phyloP scores from a whole-genome alignment of 148 eudicot species.

The Camellia granthamiana region DNA sequence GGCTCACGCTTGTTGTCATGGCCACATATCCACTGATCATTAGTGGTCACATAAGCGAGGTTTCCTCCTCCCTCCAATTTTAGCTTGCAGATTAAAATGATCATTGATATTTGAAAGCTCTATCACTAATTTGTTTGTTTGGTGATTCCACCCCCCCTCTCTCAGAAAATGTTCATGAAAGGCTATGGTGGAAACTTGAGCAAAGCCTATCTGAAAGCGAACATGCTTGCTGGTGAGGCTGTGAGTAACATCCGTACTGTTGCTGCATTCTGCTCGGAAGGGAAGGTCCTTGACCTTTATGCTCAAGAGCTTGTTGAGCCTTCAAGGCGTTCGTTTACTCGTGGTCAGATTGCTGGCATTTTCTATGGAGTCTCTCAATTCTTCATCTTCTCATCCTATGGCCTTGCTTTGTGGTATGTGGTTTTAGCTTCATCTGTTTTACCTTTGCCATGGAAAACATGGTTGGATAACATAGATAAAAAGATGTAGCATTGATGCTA shows the following conservation, averaged over 20 bases:
- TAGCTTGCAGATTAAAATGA: background rate
- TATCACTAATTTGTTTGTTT: background rate
- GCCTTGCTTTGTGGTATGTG: conserved; percentile 85
- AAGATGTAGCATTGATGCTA: background rate
- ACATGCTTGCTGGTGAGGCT: conserved; percentile 98
- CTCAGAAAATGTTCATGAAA: conserved; percentile 93
- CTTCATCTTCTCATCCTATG: conserved; percentile 95
- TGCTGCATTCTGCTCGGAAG: conserved; percentile 88
- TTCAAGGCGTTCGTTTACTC: conserved; percentile 70
- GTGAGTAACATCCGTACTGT: conserved; percentile 91
- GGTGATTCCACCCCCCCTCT: background rate
- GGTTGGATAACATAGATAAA: too few species aligned
- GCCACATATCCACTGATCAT: conserved; percentile 82
- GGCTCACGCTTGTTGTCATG: conserved; percentile 80
- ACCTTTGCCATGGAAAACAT: background rate
- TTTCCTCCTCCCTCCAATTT: conserved; percentile 24
- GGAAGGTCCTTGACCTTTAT: conserved; percentile 77
- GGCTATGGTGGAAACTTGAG: conserved; percentile 94
- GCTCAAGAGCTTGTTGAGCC: conserved; percentile 79
- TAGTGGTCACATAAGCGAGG: conserved; percentile 98
- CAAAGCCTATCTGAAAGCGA: conserved; percentile 91
- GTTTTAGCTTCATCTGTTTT: conserved; percentile 7
- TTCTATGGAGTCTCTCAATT: conserved; percentile 88
- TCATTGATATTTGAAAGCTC: background rate
- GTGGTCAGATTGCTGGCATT: conserved; percentile 93